A percentile compares a stretch with the other conserved stretches of the same genome.
These are phyloP conservation scores for Aspergillus intermedius DNA, from an alignment of 2,329 filamentous ascomycete genomes.

Conservation along the genomic window DNA sequence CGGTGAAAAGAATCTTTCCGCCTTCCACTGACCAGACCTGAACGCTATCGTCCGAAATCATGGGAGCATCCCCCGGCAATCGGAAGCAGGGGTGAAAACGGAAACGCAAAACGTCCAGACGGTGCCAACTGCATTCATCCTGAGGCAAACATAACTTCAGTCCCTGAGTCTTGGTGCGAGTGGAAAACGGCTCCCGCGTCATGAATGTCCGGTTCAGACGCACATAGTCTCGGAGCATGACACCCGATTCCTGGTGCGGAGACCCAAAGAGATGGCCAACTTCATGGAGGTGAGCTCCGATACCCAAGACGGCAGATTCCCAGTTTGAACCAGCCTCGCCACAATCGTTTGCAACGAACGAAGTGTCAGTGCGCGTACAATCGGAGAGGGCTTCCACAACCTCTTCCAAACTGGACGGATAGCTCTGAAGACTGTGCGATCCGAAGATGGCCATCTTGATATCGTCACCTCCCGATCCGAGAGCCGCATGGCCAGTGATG, in stretches of 20 bases:
- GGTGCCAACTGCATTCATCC: constrained; percentile 88
- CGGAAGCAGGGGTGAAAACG: constrained; percentile 85
- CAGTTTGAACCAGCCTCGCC: constrained; percentile 84
- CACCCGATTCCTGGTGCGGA: constrained; percentile 79
- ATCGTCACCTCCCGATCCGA: constrained; percentile 68
- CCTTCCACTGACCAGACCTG: constrained; percentile 82
- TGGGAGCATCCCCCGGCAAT: constrained; percentile 65
- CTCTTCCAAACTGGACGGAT: constrained; percentile 82
- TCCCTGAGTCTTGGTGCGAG: constrained; percentile 76
- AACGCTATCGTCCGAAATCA: constrained; percentile 64
- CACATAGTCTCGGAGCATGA: constrained; percentile 88
- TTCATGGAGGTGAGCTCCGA: constrained; percentile 88
- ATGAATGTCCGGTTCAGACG: constrained; percentile 77
- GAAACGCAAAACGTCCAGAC: constrained; percentile 81
- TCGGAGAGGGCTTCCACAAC: constrained; percentile 83
- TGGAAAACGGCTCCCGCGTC: constrained; percentile 75
- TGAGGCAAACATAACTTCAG: constrained; percentile 62
- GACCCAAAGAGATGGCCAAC: constrained; percentile 85
- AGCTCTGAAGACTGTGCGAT: constrained; percentile 85
- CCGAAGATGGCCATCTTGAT: constrained; percentile 84
- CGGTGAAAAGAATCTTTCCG: constrained; percentile 67
- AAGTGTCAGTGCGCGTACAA: constrained; percentile 79
- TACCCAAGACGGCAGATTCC: constrained; percentile 92
- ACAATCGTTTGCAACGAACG: constrained; percentile 74
- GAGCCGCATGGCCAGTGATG: constrained; percentile 72